Percentiles rank a stretch among this genome's conserved stretches.
phyloP scores from a whole-genome alignment of 2,329 filamentous ascomycete genomes.

The Penicillium glabrum region DNA sequence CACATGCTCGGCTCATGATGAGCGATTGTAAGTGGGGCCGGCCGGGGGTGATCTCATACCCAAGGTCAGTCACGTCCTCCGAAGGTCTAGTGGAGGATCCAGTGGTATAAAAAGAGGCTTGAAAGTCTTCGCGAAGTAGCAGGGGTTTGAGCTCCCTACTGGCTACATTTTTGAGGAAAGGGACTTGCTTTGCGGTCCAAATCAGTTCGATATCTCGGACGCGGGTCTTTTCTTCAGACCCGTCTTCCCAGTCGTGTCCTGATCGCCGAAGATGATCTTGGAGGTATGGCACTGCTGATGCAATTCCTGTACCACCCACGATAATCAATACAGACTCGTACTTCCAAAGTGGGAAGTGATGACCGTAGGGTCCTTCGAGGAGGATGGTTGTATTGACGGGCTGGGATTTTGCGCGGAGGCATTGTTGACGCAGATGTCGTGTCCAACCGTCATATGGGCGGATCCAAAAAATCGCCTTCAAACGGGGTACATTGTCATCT shows the following conservation, averaged over 20 bases:
- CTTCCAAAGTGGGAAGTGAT: constrained; percentile 39
- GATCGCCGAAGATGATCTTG: constrained; percentile 31
- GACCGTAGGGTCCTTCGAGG: constrained; percentile 54
- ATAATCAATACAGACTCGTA: constrained; percentile 56
- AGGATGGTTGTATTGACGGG: constrained; percentile 39
- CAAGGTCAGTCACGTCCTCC: constrained; percentile 1
- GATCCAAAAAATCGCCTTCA: constrained; percentile 49
- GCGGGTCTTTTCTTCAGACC: constrained; percentile 14
- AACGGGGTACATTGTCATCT: constrained; percentile 8
- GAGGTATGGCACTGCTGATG: constrained; percentile 50
- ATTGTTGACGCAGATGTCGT: constrained; percentile 43
- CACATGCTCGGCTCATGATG: constrained; percentile 34
- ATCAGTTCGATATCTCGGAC: constrained; percentile 33
- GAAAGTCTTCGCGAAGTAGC: constrained; percentile 31
- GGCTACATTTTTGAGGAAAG: constrained; percentile 31
- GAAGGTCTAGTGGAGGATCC: not conserved
- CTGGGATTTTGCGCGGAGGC: constrained; percentile 23
- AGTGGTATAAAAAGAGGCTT: constrained; percentile 33
- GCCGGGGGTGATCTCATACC: constrained; percentile 29
- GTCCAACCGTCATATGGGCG: constrained; percentile 55
- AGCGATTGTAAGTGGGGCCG: constrained; percentile 40
- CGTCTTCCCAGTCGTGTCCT: constrained; percentile 1
- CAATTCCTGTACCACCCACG: constrained; percentile 34
- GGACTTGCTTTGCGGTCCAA: constrained; percentile 34
- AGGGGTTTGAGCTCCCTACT: constrained; percentile 26